phyloP scores from a whole-genome alignment of 2,329 filamentous ascomycete genomes.

The Cordyceps pruinosa region DNA sequence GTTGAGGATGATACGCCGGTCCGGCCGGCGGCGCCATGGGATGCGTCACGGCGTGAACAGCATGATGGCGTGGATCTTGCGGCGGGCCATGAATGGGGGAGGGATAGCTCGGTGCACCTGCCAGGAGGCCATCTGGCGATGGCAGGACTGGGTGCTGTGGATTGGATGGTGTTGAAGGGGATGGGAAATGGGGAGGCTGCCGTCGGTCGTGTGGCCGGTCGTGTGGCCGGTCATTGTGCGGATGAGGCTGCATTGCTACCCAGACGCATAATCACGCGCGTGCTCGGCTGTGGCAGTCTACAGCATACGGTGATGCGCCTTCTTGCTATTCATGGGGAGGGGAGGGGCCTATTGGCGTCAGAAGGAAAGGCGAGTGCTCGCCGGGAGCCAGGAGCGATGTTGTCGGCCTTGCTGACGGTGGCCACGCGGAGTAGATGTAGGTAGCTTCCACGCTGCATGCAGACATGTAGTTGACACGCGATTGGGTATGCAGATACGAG shows the following conservation, averaged over 20 bases:
- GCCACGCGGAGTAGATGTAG: not conserved
- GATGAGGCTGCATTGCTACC: conserved; percentile 10
- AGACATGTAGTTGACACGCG: not conserved
- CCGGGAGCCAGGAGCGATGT: not conserved
- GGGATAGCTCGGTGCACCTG: conserved; percentile 15
- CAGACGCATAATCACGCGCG: conserved; percentile 2
- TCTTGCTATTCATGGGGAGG: not conserved
- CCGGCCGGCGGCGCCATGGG: not conserved
- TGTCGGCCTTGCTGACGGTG: not conserved
- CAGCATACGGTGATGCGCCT: not conserved
- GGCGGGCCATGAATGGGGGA: not conserved
- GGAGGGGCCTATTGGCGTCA: not conserved
- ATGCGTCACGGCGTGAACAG: not conserved
- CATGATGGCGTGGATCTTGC: conserved; percentile 2
- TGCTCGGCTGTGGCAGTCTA: not conserved
- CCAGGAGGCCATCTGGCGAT: conserved; percentile 20
- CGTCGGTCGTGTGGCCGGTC: conserved; percentile 8
- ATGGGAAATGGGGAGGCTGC: not conserved
- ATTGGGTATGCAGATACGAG: not conserved
- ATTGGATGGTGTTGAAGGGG: conserved; percentile 11
- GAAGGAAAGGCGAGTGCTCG: not conserved
- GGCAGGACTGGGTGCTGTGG: conserved; percentile 24
- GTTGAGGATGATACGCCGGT: not conserved
- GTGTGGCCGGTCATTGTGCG: conserved; percentile 10
- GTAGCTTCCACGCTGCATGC: not conserved